These are phyloP conservation scores for Chlorella sorokiniana DNA, from an alignment of 139 green algal species.

Conservation along the genomic window DNA sequence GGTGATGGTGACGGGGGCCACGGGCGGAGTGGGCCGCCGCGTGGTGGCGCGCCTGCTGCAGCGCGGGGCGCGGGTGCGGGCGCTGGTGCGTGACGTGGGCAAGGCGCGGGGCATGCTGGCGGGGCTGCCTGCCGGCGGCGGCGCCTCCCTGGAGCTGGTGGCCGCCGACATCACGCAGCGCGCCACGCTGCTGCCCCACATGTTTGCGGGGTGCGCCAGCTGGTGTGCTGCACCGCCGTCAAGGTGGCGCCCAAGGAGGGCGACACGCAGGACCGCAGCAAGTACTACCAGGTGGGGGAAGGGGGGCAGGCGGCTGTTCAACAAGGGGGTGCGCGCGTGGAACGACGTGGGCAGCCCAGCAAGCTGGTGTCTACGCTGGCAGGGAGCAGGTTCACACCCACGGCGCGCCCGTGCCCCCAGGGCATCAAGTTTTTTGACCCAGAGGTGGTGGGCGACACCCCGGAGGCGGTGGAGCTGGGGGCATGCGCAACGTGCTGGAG, in stretches of 20 bases:
- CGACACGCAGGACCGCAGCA: conserved; percentile 74
- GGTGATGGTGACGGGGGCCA: conserved; percentile 71
- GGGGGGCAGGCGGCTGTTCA: neutral
- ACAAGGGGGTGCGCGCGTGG: neutral
- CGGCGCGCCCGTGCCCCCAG: conserved; percentile 10
- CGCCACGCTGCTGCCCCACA: conserved; percentile 73
- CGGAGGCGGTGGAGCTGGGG: conserved; percentile 66
- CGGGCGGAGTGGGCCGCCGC: conserved; percentile 81
- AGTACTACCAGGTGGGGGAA: conserved; percentile 81
- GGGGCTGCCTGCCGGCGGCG: conserved; percentile 40
- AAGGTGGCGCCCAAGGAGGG: conserved; percentile 89
- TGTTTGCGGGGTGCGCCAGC: conserved; percentile 69
- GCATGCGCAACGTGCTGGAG: conserved; percentile 62
- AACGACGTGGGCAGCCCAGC: neutral
- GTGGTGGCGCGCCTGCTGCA: conserved; percentile 78
- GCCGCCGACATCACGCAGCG: conserved; percentile 80
- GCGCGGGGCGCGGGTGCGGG: conserved; percentile 67
- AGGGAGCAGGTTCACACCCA: neutral
- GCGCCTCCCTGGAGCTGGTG: conserved; percentile 73
- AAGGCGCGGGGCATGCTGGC: conserved; percentile 74
- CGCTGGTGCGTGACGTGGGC: conserved; percentile 69
- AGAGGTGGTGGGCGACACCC: conserved; percentile 76
- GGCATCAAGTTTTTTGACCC: conserved; percentile 91
- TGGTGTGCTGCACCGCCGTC: conserved; percentile 75
- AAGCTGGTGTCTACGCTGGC: neutral